These are phyloP conservation scores for Botrytis squamosa DNA, from an alignment of 2,329 filamentous ascomycete genomes.

Conservation along the genomic window DNA sequence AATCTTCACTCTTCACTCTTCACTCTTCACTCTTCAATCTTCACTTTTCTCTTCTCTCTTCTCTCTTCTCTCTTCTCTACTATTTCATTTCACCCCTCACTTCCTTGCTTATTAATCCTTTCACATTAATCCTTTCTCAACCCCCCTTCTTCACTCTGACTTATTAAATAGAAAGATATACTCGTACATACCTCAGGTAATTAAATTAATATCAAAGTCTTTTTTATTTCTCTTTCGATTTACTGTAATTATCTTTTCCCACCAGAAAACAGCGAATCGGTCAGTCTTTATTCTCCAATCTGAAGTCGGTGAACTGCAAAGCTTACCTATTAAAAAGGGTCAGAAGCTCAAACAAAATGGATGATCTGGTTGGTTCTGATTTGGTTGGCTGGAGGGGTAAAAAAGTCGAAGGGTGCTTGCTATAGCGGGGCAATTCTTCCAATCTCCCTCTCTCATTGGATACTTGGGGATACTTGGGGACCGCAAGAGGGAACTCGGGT, in stretches of 20 bases:
- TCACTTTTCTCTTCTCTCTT: too few species aligned
- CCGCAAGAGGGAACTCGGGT: not conserved
- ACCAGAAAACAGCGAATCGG: not conserved
- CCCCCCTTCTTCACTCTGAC: not conserved
- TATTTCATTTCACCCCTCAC: not conserved
- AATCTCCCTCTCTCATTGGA: not conserved
- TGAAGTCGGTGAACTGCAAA: not conserved
- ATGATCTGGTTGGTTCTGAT: not conserved
- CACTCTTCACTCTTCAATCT: too few species aligned
- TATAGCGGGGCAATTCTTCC: not conserved
- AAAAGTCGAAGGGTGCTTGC: not conserved
- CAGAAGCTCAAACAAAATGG: not conserved
- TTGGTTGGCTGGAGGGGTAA: not conserved
- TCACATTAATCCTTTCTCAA: not conserved
- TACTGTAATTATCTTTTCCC: not conserved
- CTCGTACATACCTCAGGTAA: not conserved
- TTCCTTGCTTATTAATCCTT: not conserved
- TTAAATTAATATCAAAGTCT: not conserved
- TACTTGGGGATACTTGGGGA: not conserved
- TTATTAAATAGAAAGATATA: not conserved
- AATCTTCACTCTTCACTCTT: too few species aligned
- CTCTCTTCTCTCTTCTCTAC: too few species aligned
- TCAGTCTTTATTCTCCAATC: not conserved
- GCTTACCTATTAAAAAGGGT: not conserved
- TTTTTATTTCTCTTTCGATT: not conserved